phyloP scores from a whole-genome alignment of 805 yeast genomes.

The Hanseniaspora nectarophila region DNA sequence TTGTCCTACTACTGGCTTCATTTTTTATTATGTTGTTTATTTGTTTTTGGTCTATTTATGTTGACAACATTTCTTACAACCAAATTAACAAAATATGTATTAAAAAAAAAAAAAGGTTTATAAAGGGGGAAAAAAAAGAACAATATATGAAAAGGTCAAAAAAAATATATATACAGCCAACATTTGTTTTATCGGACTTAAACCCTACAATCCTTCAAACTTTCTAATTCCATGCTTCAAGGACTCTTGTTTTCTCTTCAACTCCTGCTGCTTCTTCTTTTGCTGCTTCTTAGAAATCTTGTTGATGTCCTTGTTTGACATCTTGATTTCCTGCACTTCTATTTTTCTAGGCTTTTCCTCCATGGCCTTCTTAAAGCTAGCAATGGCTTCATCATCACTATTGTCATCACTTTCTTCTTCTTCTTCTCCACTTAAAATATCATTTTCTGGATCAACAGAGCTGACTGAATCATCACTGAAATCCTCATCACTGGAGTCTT shows the following conservation, averaged over 20 bases:
- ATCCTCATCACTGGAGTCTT: conserved; percentile 17
- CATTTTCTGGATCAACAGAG: conserved; percentile 17
- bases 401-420: conserved; percentile 20
- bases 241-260: conserved; percentile 29
- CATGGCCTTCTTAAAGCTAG: conserved; percentile 8
- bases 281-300: conserved; percentile 9
- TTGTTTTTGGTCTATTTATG: neutral
- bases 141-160: neutral
- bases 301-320: conserved; percentile 21
- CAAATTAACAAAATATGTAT: neutral
- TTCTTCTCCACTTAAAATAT: conserved; percentile 24
- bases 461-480: conserved; percentile 8
- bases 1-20: conserved; percentile 48
- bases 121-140: neutral
- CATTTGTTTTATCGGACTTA: too few species aligned
- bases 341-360: neutral
- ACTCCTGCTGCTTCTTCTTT: conserved; percentile 15
- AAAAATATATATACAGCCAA: too few species aligned
- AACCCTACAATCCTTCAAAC: conserved; percentile 54
- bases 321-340: conserved; percentile 15
- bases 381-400: conserved; percentile 15
- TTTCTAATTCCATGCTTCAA: conserved; percentile 49
- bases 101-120: neutral
- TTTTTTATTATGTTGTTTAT: conserved; percentile 18
- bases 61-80: neutral